These are phyloP conservation scores for Cryptococcus neoformans DNA, from an alignment of 1,284 basidiomycete genomes.

Conservation along the genomic window DNA sequence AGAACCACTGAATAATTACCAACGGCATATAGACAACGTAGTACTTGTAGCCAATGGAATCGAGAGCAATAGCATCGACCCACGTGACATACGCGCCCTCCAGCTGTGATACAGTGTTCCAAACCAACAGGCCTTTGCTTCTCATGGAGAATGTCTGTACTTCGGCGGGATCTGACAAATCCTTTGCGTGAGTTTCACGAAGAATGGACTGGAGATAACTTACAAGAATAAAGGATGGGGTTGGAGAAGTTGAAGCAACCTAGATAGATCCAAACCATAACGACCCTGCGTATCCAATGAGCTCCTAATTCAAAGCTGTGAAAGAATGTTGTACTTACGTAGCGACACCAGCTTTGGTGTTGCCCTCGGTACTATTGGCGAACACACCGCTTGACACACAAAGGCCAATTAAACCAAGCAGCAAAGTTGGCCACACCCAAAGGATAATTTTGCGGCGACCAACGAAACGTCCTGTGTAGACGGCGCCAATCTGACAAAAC, in stretches of 20 bases:
- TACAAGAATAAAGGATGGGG: constrained; percentile 39
- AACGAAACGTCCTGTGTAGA: constrained; percentile 36
- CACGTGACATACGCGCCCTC: constrained; percentile 34
- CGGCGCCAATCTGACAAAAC: constrained; percentile 43
- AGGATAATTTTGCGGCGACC: constrained; percentile 46
- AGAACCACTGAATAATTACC: constrained; percentile 38
- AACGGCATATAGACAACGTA: constrained; percentile 47
- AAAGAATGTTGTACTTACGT: constrained; percentile 13
- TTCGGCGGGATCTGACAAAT: constrained; percentile 40
- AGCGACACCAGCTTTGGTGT: constrained; percentile 36
- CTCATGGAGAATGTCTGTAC: constrained; percentile 49
- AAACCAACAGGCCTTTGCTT: constrained; percentile 48
- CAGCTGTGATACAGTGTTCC: constrained; percentile 46
- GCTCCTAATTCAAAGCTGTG: not conserved
- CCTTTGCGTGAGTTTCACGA: not conserved
- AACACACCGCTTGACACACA: constrained; percentile 43
- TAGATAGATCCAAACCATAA: constrained; percentile 49
- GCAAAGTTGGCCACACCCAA: constrained; percentile 43
- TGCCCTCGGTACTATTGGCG: constrained; percentile 24
- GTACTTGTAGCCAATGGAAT: constrained; percentile 47
- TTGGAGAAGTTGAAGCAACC: constrained; percentile 47
- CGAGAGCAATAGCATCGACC: constrained; percentile 48
- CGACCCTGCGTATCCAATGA: constrained; percentile 21
- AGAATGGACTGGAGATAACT: not conserved
- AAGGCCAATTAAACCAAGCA: constrained; percentile 39